These are phyloP conservation scores for Cantharellus anzutake DNA, from an alignment of 768 basidiomycete genomes.

Conservation along the genomic window DNA sequence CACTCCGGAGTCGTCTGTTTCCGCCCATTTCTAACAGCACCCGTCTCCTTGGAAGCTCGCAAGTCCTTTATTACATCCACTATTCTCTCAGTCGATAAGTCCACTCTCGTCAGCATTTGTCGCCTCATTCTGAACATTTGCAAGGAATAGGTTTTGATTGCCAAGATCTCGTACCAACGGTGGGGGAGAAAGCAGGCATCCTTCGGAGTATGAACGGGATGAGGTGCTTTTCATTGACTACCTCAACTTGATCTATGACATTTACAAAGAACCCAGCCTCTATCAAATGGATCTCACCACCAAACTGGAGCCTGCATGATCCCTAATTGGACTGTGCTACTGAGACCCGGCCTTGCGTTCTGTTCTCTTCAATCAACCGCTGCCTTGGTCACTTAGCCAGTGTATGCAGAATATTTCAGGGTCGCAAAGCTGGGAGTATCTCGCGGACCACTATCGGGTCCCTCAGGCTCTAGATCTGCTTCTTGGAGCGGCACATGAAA, in stretches of 20 bases:
- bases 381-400: constrained; percentile 62
- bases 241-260: constrained; percentile 78
- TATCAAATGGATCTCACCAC: constrained; percentile 87
- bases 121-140: constrained; percentile 72
- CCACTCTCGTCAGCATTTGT: constrained; percentile 59
- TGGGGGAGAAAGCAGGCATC: constrained; percentile 87
- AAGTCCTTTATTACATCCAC: constrained; percentile 61
- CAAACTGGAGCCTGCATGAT: constrained; percentile 77
- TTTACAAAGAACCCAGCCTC: constrained; percentile 73
- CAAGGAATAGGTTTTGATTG: constrained; percentile 78
- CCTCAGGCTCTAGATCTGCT: constrained; percentile 78
- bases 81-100: constrained; percentile 73
- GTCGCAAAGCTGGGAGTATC: constrained; percentile 86
- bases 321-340: constrained; percentile 78
- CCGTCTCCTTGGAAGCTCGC: constrained; percentile 71
- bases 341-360: constrained; percentile 65
- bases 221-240: constrained; percentile 70
- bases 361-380: constrained; percentile 73
- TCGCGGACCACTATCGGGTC: constrained; percentile 89
- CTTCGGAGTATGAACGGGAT: constrained; percentile 69
- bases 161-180: constrained; percentile 60
- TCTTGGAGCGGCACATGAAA: constrained; percentile 43
- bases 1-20: too few relatives aligned
- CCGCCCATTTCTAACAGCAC: too few relatives aligned
- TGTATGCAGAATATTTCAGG: constrained; percentile 80